Base-by-base conservation (phyloP, 208 protist species). In the Trypanosoma mega region DNA sequence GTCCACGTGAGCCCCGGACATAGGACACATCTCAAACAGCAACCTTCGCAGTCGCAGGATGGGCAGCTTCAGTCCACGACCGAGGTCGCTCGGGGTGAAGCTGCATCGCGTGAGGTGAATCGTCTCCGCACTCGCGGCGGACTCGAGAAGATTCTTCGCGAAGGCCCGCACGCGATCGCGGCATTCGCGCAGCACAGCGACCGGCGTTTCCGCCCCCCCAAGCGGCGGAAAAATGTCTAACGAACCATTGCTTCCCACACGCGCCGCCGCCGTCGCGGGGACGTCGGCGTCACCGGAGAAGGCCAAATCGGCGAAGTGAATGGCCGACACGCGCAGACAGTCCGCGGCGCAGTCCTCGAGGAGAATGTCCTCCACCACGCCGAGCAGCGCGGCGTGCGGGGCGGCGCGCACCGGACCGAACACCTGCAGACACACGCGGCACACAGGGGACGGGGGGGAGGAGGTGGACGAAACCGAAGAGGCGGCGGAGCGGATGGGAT, bases 281-380 rank as follows among this genome's bases (percentile, higher is more conserved):
- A 23, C 43, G 30, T 41, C 56, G 20, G n/a, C 24, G 37, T 21
- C 44, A 18, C n/a, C n/a, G 27, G 50, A 68, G 11, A 87, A 50
- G 16, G 36, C 61, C 20, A 89, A 18, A 53, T 87, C 81, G 39
- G 67, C 61, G 39, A 76, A 73, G 62, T 83, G 82, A 26, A 92
- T 44, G 16, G 52, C 59, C n/a, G 37, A 56, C 4, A 89, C 34
- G 3, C 47, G 29, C 5, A 92, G 21, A 2, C n/a, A 37, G 1
- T 49, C 23, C 18, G 20, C 31, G 34, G 76, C 70, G 49, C 78
- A 85, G 68, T 90, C 85, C 53, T 92, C 85, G 5, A 92, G 68
- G 9, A 92, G 64, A 2, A 92, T 47, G 59, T 87, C 81, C 56
- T 92, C 81, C 7, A 89, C 23, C 8, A 82, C 43, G 4, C 63